Conservation (phyloP, 306 rosid species). For the Calophaca sinica region DNA sequence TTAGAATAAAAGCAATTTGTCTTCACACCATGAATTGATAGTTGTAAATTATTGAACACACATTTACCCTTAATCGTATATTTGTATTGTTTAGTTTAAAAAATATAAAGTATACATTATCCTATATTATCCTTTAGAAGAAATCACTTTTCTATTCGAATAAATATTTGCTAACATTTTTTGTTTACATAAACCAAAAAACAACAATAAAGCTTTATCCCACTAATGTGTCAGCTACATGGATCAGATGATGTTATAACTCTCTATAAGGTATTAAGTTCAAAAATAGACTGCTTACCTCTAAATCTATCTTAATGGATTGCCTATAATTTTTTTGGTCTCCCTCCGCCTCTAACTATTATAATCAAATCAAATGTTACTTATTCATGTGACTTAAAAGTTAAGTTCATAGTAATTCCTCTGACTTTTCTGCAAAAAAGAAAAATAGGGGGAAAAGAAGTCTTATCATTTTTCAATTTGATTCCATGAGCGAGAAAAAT, state of each 20-base stretch:
- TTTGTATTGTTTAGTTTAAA: conserved; percentile 6
- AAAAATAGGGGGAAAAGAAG: background rate
- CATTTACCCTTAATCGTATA: background rate
- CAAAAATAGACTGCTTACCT: background rate
- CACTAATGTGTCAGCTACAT: background rate
- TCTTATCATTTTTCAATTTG: background rate
- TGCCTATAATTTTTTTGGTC: background rate
- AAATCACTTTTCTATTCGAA: background rate
- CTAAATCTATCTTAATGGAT: background rate
- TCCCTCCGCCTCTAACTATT: background rate
- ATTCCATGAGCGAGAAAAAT: conserved; percentile 22
- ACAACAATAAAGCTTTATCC: background rate
- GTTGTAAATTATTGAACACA: background rate
- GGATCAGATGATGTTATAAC: background rate
- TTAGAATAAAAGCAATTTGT: background rate
- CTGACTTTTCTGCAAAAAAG: background rate
- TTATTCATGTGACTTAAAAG: background rate
- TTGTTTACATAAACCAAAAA: background rate
- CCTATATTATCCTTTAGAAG: background rate
- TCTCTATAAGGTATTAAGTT: background rate
- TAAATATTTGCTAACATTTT: background rate
- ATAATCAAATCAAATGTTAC: background rate
- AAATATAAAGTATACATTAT: background rate
- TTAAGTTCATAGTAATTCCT: conserved; percentile 12
- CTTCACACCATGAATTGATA: conserved; percentile 6